Base-by-base conservation (phyloP, 805 yeast species). In the Saccharomyces mikatae region DNA sequence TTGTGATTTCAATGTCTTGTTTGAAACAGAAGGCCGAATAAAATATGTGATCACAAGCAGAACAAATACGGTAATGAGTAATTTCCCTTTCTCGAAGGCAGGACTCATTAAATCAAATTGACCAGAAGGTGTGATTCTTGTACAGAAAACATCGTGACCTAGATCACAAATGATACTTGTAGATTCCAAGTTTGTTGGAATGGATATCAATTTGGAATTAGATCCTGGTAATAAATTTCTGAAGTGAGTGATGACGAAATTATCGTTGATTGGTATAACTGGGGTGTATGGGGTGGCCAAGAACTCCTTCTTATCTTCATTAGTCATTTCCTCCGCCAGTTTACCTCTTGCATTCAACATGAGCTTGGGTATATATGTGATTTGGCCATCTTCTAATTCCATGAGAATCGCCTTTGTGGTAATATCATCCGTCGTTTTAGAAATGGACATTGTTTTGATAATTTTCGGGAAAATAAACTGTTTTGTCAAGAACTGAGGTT, bases 91-190 rank as follows among this genome's bases (percentile, higher is more conserved):
- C 61, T 85, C 89, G 65, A 94, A 94, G 51, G 77, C 75, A 30
- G 76, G 71, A 27, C 83, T 80, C 67, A 92, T 76, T 51, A 81
- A 75, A 71, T 92, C 99, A 70, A 88, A 91, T 44, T 89, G 87
- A 47, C 80, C 80, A 0, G 97, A 88, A 0, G 98, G 97, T 51
- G 86, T 79, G 17, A 87, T 76, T 54, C 82, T 76, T 0, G 95
- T 84, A 64, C 91, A 87, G 72, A 87, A 91, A 6, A 86, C 67
- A 65, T 89, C 95, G n/a, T 76, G 69, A 21, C 86, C 88, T 48
- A 82, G 71, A 41, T 79, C 75, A 57, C 94, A 83, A 0, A 87
- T 79, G 21, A 88, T 76, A 17, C 86, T 76, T 0, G 97, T 90
- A 1, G 96, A 87, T 70, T 92, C 98, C 51, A 90, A 73, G 44